Conservation (phyloP, 179 eudicot genomes). For the Amaranthus tricolor region DNA sequence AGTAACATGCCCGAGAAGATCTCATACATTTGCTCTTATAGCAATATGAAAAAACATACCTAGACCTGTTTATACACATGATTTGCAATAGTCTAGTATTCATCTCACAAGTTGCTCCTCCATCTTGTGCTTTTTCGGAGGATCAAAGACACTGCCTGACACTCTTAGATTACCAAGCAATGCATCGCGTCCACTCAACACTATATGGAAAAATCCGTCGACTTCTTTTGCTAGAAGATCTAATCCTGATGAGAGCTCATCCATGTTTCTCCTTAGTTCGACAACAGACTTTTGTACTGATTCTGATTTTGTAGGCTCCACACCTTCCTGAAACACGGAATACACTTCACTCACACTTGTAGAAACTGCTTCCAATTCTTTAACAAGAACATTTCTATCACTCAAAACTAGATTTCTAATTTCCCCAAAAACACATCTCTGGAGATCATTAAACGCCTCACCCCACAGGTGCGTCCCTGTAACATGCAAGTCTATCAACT, state of each 20-base stretch:
- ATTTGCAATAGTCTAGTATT: constrained; percentile 14
- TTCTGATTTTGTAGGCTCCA: constrained; percentile 32
- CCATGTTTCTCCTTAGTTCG: constrained; percentile 41
- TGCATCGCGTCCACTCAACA: constrained; percentile 74
- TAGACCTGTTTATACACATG: constrained; percentile 26
- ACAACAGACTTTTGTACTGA: constrained; percentile 25
- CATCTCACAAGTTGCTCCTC: constrained; percentile 42
- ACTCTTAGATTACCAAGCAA: constrained; percentile 69
- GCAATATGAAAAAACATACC: constrained; percentile 23
- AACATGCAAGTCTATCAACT: constrained; percentile 50
- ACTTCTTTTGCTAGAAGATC: constrained; percentile 65
- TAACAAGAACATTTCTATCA: constrained; percentile 38
- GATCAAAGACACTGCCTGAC: constrained; percentile 34
- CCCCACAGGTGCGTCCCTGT: constrained; percentile 62
- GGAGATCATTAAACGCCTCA: constrained; percentile 54
- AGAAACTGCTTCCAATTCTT: constrained; percentile 66
- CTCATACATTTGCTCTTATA: constrained; percentile 9
- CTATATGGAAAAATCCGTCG: constrained; percentile 69
- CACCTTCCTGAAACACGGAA: constrained; percentile 42
- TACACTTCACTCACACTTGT: constrained; percentile 41
- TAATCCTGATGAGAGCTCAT: constrained; percentile 53
- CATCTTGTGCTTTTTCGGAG: constrained; percentile 30
- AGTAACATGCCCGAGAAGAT: constrained; percentile 12
- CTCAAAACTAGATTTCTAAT: constrained; percentile 38
- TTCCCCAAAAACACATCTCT: constrained; percentile 48